Evolutionary conservation across 306 rosid genomes (phyloP).

Genomic region (Citrullus mucosospermus): DNA sequence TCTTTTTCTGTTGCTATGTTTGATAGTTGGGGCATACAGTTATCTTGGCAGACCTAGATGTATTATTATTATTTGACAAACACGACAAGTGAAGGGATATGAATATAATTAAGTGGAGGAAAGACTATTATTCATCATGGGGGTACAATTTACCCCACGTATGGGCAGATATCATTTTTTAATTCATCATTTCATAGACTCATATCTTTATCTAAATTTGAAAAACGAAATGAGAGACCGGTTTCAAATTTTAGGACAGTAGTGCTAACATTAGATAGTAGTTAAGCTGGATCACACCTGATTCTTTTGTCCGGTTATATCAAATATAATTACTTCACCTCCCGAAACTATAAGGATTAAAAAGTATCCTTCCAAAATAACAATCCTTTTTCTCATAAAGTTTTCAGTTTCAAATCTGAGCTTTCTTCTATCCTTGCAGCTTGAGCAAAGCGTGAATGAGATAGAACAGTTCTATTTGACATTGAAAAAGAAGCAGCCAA

Average conservation of each 20-base stretch:
- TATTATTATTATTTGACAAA: neutral
- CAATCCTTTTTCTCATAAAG: neutral
- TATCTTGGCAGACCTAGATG: neutral
- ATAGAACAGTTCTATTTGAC: slow-evolving; percentile 38
- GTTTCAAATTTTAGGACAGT: neutral
- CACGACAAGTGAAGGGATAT: neutral
- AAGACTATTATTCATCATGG: neutral
- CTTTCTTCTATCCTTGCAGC: slow-evolving; percentile 27
- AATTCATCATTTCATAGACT: neutral
- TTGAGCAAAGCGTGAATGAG: slow-evolving; percentile 54
- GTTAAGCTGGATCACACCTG: too few relatives aligned
- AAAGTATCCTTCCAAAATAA: neutral
- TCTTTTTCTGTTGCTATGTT: neutral
- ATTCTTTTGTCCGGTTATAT: neutral
- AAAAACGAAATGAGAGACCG: neutral
- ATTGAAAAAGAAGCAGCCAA: slow-evolving; percentile 29
- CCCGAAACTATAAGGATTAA: neutral
- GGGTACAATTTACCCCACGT: neutral
- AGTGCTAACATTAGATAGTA: too few relatives aligned
- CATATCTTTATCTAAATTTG: neutral
- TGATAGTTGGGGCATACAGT: neutral
- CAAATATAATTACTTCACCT: neutral
- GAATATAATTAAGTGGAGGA: neutral
- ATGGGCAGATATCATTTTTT: neutral
- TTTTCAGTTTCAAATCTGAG: neutral